Evolutionary conservation across 225 moss, liverwort and hornwort genomes (phyloP).

Genomic region (Neckera pumila): DNA sequence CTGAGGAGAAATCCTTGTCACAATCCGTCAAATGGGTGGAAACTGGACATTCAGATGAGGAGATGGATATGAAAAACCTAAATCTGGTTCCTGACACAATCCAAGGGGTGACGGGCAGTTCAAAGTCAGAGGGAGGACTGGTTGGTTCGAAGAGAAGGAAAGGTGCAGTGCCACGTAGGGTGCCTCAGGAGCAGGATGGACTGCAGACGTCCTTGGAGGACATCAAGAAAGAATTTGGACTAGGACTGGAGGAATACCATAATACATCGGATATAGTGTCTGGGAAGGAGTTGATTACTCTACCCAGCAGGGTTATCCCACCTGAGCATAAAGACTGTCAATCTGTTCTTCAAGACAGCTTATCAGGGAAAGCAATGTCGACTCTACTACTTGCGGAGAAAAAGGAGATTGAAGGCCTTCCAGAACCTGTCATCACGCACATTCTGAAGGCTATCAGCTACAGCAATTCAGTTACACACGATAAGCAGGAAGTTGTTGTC

Average conservation of each 20-base stretch:
- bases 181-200: slow-evolving; percentile 46
- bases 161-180: slow-evolving; percentile 46
- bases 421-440: slow-evolving; percentile 21
- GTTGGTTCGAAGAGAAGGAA: slow-evolving; percentile 50
- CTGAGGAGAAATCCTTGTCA: slow-evolving; percentile 4
- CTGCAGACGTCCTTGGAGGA: slow-evolving; percentile 41
- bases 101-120: slow-evolving; percentile 45
- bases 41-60: slow-evolving; percentile 24
- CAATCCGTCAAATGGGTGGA: slow-evolving; percentile 1
- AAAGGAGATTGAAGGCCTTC: background rate
- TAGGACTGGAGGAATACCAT: slow-evolving; percentile 13
- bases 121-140: slow-evolving; percentile 39
- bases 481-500: slow-evolving; percentile 49
- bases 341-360: slow-evolving; percentile 20
- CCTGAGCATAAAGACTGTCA: slow-evolving; percentile 24
- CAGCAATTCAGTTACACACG: slow-evolving; percentile 39
- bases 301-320: background rate
- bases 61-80: slow-evolving; percentile 9
- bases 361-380: slow-evolving; percentile 20
- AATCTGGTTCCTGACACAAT: slow-evolving; percentile 12
- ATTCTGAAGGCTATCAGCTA: slow-evolving; percentile 59
- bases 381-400: background rate
- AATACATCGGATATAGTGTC: slow-evolving; percentile 2
- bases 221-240: slow-evolving; percentile 23
- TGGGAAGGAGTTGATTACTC: slow-evolving; percentile 10